phyloP scores from a whole-genome alignment of 345 rosid species.

The Brassica incana region DNA sequence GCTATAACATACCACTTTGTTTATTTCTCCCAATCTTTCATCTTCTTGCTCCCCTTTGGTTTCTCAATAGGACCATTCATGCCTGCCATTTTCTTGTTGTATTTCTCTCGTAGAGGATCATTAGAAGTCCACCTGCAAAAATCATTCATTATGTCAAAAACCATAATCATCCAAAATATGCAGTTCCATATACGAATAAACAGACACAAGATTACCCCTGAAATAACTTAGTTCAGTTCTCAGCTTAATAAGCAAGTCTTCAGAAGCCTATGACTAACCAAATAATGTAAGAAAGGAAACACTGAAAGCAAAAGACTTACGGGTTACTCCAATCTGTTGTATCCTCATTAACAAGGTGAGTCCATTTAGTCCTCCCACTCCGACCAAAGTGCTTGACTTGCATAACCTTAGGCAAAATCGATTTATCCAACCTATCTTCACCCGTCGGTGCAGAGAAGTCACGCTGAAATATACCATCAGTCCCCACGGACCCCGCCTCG shows the following conservation, averaged over 20 bases:
- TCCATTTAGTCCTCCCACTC: conserved; percentile 84
- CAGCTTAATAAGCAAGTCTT: not conserved
- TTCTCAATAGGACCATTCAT: conserved; percentile 59
- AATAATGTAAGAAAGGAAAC: not conserved
- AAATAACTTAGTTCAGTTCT: conserved; percentile 7
- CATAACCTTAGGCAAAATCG: conserved; percentile 73
- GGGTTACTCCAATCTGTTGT: conserved; percentile 86
- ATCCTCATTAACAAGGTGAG: conserved; percentile 80
- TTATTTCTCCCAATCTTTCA: conserved; percentile 67
- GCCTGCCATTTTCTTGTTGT: conserved; percentile 77
- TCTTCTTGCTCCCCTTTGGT: conserved; percentile 80
- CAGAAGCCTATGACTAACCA: not conserved
- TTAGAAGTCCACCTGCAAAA: conserved; percentile 65
- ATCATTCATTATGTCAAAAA: not conserved
- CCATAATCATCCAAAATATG: conserved; percentile 17
- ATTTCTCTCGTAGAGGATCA: conserved; percentile 72
- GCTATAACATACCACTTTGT: not conserved
- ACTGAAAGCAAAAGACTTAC: conserved; percentile 41
- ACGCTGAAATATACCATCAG: conserved; percentile 46
- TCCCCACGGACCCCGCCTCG: conserved; percentile 50
- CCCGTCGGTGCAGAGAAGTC: conserved; percentile 84
- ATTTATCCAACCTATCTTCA: conserved; percentile 76
- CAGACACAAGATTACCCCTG: not conserved
- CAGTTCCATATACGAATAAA: not conserved
- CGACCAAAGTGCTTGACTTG: conserved; percentile 86